Conservation (phyloP, 2,329 filamentous ascomycete species). For the Fusarium dimerum region DNA sequence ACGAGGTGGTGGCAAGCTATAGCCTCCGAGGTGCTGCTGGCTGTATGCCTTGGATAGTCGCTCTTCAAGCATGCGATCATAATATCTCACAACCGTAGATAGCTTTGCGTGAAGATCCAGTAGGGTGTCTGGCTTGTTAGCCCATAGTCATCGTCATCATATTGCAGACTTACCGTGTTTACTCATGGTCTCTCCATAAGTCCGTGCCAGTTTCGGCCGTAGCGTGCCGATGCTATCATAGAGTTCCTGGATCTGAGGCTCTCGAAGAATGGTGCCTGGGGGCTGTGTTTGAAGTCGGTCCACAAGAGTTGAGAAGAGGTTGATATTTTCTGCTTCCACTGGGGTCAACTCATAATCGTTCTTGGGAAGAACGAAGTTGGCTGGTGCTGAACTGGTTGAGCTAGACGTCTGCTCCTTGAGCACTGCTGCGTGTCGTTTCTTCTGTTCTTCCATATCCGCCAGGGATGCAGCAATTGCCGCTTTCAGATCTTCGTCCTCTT, state of each 20-base stretch:
- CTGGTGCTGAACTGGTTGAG: conserved; percentile 38
- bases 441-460: conserved; percentile 97
- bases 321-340: conserved; percentile 96
- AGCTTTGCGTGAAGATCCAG: conserved; percentile 94
- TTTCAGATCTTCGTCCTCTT: conserved; percentile 90
- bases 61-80: conserved; percentile 97
- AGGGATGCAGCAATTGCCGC: conserved; percentile 94
- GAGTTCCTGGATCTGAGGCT: conserved; percentile 96
- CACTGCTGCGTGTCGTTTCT: conserved; percentile 81
- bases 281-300: conserved; percentile 94
- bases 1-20: conserved; percentile 55
- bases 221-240: conserved; percentile 97
- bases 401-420: conserved; percentile 76
- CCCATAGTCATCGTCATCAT: background rate
- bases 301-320: conserved; percentile 89
- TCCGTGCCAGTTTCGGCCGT: conserved; percentile 88
- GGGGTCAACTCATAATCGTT: conserved; percentile 93
- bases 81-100: conserved; percentile 94
- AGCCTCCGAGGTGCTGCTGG: conserved; percentile 71
- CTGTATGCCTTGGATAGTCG: conserved; percentile 89
- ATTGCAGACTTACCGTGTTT: conserved; percentile 73
- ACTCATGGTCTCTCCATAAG: conserved; percentile 99
- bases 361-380: conserved; percentile 66
- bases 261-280: conserved; percentile 90
- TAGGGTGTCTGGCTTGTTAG: conserved; percentile 68